A percentile compares a stretch with the other conserved stretches of the same genome.
phyloP scores from a whole-genome alignment of 75 land plant species.

The Cupressus sempervirens region DNA sequence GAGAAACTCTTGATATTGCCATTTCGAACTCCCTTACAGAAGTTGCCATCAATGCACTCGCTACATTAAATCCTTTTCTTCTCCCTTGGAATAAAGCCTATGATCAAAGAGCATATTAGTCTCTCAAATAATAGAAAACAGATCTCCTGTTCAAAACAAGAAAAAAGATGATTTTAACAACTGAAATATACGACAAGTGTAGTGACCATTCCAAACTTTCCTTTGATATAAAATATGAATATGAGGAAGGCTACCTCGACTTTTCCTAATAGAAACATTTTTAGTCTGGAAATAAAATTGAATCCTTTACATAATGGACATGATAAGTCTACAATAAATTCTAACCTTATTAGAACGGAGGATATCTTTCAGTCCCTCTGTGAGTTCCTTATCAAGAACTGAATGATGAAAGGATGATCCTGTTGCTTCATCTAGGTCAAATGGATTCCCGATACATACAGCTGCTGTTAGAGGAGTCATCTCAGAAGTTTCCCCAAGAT shows the following conservation, averaged over 20 bases:
- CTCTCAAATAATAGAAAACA: neutral
- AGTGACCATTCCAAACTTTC: neutral
- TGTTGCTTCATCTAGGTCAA: conserved; percentile 75
- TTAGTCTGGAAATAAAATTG: neutral
- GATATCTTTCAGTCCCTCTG: conserved; percentile 67
- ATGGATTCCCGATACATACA: conserved; percentile 86
- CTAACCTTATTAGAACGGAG: conserved; percentile 80
- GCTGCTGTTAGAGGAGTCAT: conserved; percentile 83
- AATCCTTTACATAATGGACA: neutral
- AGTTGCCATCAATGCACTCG: conserved; percentile 63
- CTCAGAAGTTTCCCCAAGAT: conserved; percentile 78
- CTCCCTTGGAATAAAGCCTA: conserved; percentile 86
- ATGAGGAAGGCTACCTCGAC: neutral
- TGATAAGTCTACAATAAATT: neutral
- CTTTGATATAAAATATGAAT: neutral
- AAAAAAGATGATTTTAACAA: neutral
- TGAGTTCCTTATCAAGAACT: conserved; percentile 46
- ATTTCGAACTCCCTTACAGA: conserved; percentile 84
- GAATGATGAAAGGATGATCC: conserved; percentile 33
- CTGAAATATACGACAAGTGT: neutral
- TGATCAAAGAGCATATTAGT: neutral
- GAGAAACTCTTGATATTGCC: conserved; percentile 69
- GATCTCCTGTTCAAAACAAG: neutral
- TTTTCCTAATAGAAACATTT: neutral
- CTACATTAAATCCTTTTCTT: conserved; percentile 65